Evolutionary conservation across 805 yeast species (phyloP).

Genomic region (Clavispora carvajalis): DNA sequence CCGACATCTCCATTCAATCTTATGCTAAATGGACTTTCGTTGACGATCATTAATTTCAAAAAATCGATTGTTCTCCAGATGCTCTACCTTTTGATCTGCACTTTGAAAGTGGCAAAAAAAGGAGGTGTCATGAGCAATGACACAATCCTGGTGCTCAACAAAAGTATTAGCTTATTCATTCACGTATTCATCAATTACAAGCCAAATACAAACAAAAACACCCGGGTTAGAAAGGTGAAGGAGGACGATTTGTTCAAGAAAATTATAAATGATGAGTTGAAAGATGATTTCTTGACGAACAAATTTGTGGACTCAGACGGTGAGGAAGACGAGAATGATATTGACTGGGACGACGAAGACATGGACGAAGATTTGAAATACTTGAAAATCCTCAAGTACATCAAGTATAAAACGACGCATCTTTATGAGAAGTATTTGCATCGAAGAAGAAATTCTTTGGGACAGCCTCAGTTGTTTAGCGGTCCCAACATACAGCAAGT

Average conservation of each 20-base stretch:
- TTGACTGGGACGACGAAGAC: constrained; percentile 45
- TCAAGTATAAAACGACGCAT: constrained; percentile 30
- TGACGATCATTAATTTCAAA: constrained; percentile 39
- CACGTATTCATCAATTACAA: constrained; percentile 36
- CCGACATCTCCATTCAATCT: constrained; percentile 37
- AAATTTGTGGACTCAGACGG: constrained; percentile 23
- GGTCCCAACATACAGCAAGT: no score
- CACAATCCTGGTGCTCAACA: constrained; percentile 10
- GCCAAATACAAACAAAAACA: constrained; percentile 18
- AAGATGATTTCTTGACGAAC: constrained; percentile 32
- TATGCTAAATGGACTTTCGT: constrained; percentile 38
- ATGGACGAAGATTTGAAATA: constrained; percentile 44
- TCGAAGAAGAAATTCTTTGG: not conserved
- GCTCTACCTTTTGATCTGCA: constrained; percentile 37
- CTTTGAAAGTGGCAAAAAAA: constrained; percentile 30
- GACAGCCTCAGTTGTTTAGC: not conserved
- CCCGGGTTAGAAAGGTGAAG: constrained; percentile 17
- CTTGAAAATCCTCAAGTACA: constrained; percentile 36
- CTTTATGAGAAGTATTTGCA: not conserved
- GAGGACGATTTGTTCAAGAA: constrained; percentile 35
- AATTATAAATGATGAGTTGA: constrained; percentile 35
- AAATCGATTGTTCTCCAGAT: constrained; percentile 39
- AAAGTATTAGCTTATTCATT: constrained; percentile 28
- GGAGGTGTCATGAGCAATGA: constrained; percentile 16
- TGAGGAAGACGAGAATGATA: constrained; percentile 26